Evolutionary conservation across 2,329 filamentous ascomycete genomes (phyloP), one percentile per base, ranked within the genome.

Genomic region (Bipolaris sorokiniana): DNA sequence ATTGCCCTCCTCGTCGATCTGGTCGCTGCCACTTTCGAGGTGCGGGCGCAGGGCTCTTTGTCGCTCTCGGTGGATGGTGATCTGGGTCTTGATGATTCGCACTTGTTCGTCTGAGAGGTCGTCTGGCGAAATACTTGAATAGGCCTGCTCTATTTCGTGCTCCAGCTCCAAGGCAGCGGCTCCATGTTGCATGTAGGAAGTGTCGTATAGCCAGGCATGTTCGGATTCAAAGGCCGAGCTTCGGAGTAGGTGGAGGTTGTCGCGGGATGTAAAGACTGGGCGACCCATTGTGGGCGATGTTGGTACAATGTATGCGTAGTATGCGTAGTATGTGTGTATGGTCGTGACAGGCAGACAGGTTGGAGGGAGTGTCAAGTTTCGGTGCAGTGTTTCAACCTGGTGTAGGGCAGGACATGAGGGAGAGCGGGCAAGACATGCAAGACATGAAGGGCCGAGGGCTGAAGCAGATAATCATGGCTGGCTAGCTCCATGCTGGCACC

Each of bases 161-260:
- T 75, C 72, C 37, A 76, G 61, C 26, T 70, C 72, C 53, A 69
- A 50, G 28, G 72, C 73, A 48, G 73, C 72, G 37, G 69, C 68
- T 48, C 73, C 72, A 34, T 76, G 73, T 58, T 76, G 71, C 56
- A 66, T 63, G 48, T 73, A 76, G 7, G 72, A 74, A 18, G 65
- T 66, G 62, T 76, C 73, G 65, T 75, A 76, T 56, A 74, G 67
- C 68, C 72, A 74, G 50, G 73, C 72, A 54, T 76, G 73, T 54
- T 76, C 73, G 11, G 65, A 69, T 56, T 76, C 73, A 51, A 76
- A 76, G 48, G 73, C 73, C 5, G 72, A 75, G 58, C 73, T 75
- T 51, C 73, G 66, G 42, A 76, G 51, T 44, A 75, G 59, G 59
- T 73, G 69, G 22, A 76, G 71, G 41, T 74, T 67, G 31, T 74